Base-by-base conservation (phyloP, 441 rosid species). In the Sinapis alba region DNA sequence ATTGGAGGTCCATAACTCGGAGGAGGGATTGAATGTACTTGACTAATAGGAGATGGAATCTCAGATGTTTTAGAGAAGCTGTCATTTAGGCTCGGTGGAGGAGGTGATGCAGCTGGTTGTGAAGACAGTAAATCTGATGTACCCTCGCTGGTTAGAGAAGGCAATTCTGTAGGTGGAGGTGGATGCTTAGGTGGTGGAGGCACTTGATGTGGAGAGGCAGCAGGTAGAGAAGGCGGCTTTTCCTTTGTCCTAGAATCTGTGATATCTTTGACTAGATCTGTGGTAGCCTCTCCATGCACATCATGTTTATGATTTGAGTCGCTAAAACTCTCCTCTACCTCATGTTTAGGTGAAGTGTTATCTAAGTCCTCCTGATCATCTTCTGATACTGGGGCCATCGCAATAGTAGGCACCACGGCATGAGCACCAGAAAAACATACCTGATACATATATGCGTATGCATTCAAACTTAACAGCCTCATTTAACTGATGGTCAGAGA, bases 311-410 rank as follows among this genome's bases (percentile, higher is more conserved):
- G 80, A 84, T 71, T 84, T 69, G 85, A 80, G 79, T 86, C 90
- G 86, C 91, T 87, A 79, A 96, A 93, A 51, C 91, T 90, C 86
- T 96, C 97, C 83, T 96, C 97, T 58, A 89, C 98, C 87, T 96
- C 99, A 78, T 86, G 98, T 74, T 96, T 98, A 16, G 97, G 94
- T 60, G 99, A 87, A 82, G 88, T 79, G 69, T 77, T 72, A 61
- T 86, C 99, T 1, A 74, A 50, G 58, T 91, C 98, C 59, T 75
- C 82, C 36, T 80, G 89, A 75, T 91, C 97, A 61, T 90, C 98
- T 60, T 91, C 97, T 41, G 69, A 53, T 19, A 32, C 0, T 38
- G 82, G 7, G 16, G 81, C 78, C 79, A 86, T 70, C 65, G 85
- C 74, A 81, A 87, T 81, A 78, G 77, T 47, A 79, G 97, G 87